Evolutionary conservation across 176 grass and related monocot genomes (phyloP).

Genomic region (Phyllostachys edulis): DNA sequence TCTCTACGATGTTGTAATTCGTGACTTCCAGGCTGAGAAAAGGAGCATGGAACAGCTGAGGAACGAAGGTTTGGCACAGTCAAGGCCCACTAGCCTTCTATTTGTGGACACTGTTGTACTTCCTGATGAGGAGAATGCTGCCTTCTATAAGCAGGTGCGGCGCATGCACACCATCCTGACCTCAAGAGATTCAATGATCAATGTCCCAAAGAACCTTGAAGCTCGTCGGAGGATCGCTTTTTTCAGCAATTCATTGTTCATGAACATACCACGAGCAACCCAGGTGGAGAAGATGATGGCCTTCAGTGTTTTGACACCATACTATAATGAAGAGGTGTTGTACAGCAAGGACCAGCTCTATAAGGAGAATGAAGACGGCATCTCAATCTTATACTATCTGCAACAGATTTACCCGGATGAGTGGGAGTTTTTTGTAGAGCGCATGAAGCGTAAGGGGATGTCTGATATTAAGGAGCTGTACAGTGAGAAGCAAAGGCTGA

Average conservation of each 20-base stretch:
- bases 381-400: constrained; percentile 90
- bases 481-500: constrained; percentile 54
- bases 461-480: constrained; percentile 60
- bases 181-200: constrained; percentile 83
- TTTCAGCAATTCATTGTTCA: constrained; percentile 96
- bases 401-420: constrained; percentile 87
- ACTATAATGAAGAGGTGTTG: constrained; percentile 91
- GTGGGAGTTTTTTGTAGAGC: constrained; percentile 80
- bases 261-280: constrained; percentile 95
- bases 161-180: constrained; percentile 79
- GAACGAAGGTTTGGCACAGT: constrained; percentile 63
- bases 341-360: constrained; percentile 92
- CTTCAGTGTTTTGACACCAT: constrained; percentile 91
- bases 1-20: constrained; percentile 73
- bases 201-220: constrained; percentile 89
- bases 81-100: constrained; percentile 49
- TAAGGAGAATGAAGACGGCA: constrained; percentile 85
- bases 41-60: constrained; percentile 81
- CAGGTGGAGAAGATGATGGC: constrained; percentile 95
- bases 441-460: constrained; percentile 82
- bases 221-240: constrained; percentile 85
- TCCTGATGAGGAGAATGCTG: constrained; percentile 51
- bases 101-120: constrained; percentile 80
- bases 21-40: constrained; percentile 78
- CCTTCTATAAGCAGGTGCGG: constrained; percentile 77